Base-by-base conservation (phyloP, 116 monocot genomes). In the Posidonia oceanica region DNA sequence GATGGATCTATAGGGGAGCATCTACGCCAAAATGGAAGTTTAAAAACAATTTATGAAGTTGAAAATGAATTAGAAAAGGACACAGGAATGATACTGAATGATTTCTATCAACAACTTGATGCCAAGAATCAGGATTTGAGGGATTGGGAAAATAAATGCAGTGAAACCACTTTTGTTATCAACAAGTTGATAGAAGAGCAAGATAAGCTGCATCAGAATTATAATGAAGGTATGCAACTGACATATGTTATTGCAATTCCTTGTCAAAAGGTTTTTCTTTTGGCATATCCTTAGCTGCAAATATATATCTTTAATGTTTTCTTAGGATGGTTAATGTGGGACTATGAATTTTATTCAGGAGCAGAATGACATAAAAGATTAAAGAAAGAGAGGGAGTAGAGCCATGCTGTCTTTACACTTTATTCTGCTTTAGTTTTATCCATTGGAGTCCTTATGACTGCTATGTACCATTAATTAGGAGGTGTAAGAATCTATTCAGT, bases 31-130 rank as follows among this genome's bases (percentile, higher is more conserved):
- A 66, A 52, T 56, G 69, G 69, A 29, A 61, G 51, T 17, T n/a
- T 78, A 18, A 78, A 78, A 37, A 73, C 78, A n/a, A 60, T 78
- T 14, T 15, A 13, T 20, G 73, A 78, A 3, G 22, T 78, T 17
- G 53, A 59, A 36, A 36, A 37, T 13, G 78, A 78, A 51, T 62
- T 73, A 41, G 59, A 41, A 10, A 68, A 52, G 16, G 61, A 69
- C 14, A 73, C 59, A 20, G 63, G 62, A 48, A 73, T 63, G 40
- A 16, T 74, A 17, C 51, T 79, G 29, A 60, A 63, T n/a, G 38
- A 70, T 53, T 36, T 79, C 36, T 42, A 69, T 10, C 42, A 65
- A 12, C 69, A 74, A 41, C 36, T 74, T 56, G 79, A 63, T 36
- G 64, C 51, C 36, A 79, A 69, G 57, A 79, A 65, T 51, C 21